These are phyloP conservation scores for Aspergillus tanneri DNA, from an alignment of 2,329 filamentous ascomycete genomes.

Conservation along the genomic window DNA sequence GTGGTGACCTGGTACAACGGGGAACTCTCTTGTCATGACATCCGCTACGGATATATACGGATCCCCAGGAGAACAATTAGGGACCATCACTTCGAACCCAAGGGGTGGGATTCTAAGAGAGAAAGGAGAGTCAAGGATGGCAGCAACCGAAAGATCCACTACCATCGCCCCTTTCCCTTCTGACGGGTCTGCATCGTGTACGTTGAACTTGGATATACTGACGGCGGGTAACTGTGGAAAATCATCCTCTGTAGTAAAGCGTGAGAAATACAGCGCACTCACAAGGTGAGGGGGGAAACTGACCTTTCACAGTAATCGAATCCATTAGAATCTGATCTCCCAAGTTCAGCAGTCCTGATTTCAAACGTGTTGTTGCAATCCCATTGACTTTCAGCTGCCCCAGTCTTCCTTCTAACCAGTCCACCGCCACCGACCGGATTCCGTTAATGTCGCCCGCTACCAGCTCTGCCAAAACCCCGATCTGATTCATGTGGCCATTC, in stretches of 20 bases:
- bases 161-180: slow-evolving; percentile 65
- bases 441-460: slow-evolving; percentile 73
- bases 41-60: slow-evolving; percentile 76
- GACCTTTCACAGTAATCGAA: slow-evolving; percentile 78
- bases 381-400: slow-evolving; percentile 69
- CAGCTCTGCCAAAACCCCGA: slow-evolving; percentile 78
- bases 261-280: slow-evolving; percentile 32
- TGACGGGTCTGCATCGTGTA: slow-evolving; percentile 66
- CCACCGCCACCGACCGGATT: slow-evolving; percentile 76
- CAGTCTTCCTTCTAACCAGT: slow-evolving; percentile 81
- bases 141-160: slow-evolving; percentile 71
- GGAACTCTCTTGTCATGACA: slow-evolving; percentile 65
- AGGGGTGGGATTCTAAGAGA: slow-evolving; percentile 74
- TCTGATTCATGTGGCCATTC: slow-evolving; percentile 71
- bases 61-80: slow-evolving; percentile 71
- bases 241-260: slow-evolving; percentile 49
- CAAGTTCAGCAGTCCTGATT: slow-evolving; percentile 74
- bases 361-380: slow-evolving; percentile 69
- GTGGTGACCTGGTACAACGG: slow-evolving; percentile 66
- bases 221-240: slow-evolving; percentile 78
- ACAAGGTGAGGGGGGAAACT: slow-evolving; percentile 40
- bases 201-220: slow-evolving; percentile 75
- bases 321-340: slow-evolving; percentile 75
- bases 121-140: slow-evolving; percentile 76
- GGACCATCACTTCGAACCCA: slow-evolving; percentile 79